Conservation (phyloP, 805 yeast species). For the Candida koratica region DNA sequence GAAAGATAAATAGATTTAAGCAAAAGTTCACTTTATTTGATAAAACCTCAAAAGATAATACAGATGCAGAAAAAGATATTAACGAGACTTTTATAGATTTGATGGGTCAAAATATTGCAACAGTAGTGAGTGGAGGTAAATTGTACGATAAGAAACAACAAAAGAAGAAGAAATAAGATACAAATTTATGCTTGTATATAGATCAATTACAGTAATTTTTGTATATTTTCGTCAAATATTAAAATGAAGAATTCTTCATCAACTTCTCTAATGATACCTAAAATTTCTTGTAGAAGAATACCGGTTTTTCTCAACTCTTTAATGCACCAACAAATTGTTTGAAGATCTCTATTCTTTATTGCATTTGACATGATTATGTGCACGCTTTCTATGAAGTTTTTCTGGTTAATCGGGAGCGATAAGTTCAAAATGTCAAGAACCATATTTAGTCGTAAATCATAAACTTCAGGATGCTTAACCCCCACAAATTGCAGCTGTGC, state of each 20-base stretch:
- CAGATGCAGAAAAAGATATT: constrained; percentile 8
- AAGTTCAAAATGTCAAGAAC: constrained; percentile 7
- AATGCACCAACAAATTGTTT: constrained; percentile 26
- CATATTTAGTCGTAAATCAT: constrained; percentile 5
- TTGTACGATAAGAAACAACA: constrained; percentile 45
- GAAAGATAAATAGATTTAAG: constrained; percentile 72
- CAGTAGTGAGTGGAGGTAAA: constrained; percentile 55
- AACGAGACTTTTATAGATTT: constrained; percentile 54
- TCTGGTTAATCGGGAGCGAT: constrained; percentile 8
- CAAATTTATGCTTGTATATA: constrained; percentile 3
- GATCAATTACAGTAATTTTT: constrained; percentile 1
- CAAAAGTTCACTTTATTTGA: constrained; percentile 52
- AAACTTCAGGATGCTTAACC: background rate
- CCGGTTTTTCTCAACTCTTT: constrained; percentile 30
- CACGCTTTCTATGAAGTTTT: constrained; percentile 19
- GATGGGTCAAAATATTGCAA: constrained; percentile 53
- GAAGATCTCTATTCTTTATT: constrained; percentile 19
- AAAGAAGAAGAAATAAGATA: constrained; percentile 28
- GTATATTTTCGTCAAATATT: background rate
- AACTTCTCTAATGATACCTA: background rate
- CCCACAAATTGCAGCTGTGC: background rate
- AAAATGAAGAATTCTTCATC: background rate
- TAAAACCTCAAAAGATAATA: constrained; percentile 17
- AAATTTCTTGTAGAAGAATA: constrained; percentile 16
- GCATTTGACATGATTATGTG: constrained; percentile 23